phyloP scores from a whole-genome alignment of 495 filamentous ascomycete species.

The Paragyromitra xinjiangensis region DNA sequence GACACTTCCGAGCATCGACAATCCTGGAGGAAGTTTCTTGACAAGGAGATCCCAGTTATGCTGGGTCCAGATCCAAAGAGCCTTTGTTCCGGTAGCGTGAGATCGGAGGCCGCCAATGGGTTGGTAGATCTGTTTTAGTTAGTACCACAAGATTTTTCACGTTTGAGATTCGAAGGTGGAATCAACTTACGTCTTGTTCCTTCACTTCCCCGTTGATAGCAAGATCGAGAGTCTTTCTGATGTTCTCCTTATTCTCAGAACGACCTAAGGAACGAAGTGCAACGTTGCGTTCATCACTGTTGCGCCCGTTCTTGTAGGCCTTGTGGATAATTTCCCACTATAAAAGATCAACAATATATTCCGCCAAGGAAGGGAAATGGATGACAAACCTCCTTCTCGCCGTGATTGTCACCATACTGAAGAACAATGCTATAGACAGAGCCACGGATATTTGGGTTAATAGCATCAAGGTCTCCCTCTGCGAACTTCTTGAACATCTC shows the following conservation, averaged over 20 bases:
- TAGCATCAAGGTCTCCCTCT: constrained; percentile 71
- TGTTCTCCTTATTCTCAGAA: constrained; percentile 77
- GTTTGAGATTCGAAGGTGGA: background rate
- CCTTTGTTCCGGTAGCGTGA: constrained; percentile 79
- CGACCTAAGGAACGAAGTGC: constrained; percentile 86
- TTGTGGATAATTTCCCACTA: constrained; percentile 81
- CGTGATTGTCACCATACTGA: constrained; percentile 67
- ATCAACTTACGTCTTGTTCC: constrained; percentile 74
- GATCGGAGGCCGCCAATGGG: constrained; percentile 78
- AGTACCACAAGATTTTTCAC: constrained; percentile 8
- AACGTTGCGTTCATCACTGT: constrained; percentile 94
- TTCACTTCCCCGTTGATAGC: constrained; percentile 85
- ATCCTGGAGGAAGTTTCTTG: constrained; percentile 79
- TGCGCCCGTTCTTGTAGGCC: constrained; percentile 84
- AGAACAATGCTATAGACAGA: constrained; percentile 76
- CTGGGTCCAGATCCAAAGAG: constrained; percentile 83
- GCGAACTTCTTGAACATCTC: constrained; percentile 78
- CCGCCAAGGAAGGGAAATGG: constrained; percentile 25
- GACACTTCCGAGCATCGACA: constrained; percentile 84
- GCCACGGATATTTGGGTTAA: constrained; percentile 76
- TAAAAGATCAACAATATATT: constrained; percentile 47
- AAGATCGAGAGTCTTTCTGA: constrained; percentile 78
- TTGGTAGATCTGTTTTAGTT: constrained; percentile 72
- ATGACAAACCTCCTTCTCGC: constrained; percentile 71
- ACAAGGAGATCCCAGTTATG: constrained; percentile 83